A percentile compares a stretch with the other conserved stretches of the same genome.
phyloP scores from a whole-genome alignment of 2,329 filamentous ascomycete genomes.

The Apiospora koreana region DNA sequence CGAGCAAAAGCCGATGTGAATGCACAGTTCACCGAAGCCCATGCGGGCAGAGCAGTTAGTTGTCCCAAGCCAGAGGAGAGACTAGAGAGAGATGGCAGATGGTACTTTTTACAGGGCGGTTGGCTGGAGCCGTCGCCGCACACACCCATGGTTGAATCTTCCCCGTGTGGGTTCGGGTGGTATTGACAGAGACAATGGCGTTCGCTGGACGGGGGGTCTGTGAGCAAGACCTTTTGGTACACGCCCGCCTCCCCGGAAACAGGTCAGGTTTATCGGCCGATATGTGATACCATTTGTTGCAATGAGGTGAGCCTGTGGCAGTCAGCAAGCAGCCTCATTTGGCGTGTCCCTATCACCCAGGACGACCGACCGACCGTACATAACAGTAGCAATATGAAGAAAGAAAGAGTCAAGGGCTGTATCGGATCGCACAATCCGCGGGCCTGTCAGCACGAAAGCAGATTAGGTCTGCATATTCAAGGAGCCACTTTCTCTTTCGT shows the following conservation, averaged over 20 bases:
- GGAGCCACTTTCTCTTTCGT: neutral
- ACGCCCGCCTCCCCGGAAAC: neutral
- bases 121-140: neutral
- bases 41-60: neutral
- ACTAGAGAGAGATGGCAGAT: no score
- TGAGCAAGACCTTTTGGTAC: neutral
- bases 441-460: neutral
- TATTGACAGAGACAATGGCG: neutral
- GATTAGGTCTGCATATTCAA: neutral
- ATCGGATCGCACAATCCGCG: neutral
- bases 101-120: neutral
- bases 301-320: neutral
- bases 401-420: neutral
- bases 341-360: neutral
- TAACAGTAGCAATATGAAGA: neutral
- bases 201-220: constrained; percentile 3
- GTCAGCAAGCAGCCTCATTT: neutral
- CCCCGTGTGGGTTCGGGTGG: neutral
- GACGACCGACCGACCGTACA: neutral
- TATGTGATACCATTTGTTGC: neutral
- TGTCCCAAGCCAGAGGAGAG: neutral
- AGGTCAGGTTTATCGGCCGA: constrained; percentile 6
- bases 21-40: neutral
- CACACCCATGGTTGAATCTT: neutral
- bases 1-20: neutral